Evolutionary conservation across 345 rosid species (phyloP).

Genomic region (Arabidopsis suecica): DNA sequence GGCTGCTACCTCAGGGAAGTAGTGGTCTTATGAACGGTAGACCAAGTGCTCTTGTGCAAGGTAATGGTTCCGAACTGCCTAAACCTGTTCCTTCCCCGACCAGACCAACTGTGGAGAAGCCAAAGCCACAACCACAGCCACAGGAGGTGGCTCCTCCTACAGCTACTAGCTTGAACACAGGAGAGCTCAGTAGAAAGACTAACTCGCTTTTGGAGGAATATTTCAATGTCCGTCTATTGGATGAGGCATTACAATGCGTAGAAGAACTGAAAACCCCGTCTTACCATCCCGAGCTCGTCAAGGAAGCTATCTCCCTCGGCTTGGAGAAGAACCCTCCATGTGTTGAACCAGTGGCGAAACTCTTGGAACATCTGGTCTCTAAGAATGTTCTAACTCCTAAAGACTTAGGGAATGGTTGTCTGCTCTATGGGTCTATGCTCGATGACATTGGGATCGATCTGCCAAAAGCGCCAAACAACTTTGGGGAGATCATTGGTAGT

Average conservation of each 20-base stretch:
- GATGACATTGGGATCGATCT: conserved; percentile 89
- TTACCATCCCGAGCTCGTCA: conserved; percentile 76
- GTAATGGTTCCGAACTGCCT: conserved; percentile 45
- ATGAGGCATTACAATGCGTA: conserved; percentile 78
- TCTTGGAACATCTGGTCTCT: conserved; percentile 54
- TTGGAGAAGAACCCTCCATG: conserved; percentile 75
- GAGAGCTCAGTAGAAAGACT: conserved; percentile 68
- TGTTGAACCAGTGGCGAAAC: conserved; percentile 55
- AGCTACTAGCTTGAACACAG: conserved; percentile 48
- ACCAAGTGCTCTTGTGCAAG: conserved; percentile 84
- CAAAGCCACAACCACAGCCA: conserved; percentile 26
- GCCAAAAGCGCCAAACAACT: conserved; percentile 79
- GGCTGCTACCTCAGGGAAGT: conserved; percentile 75
- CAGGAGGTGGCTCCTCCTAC: conserved; percentile 37
- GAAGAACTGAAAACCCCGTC: conserved; percentile 70
- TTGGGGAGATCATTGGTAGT: conserved; percentile 77
- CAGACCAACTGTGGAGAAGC: conserved; percentile 38
- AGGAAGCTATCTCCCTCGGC: conserved; percentile 76
- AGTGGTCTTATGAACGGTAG: conserved; percentile 61
- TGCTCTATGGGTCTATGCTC: conserved; percentile 68
- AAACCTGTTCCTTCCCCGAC: conserved; percentile 38
- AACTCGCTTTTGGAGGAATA: conserved; percentile 75
- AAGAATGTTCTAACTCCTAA: conserved; percentile 56
- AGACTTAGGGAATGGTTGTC: conserved; percentile 69
- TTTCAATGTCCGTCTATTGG: conserved; percentile 58